A percentile compares a stretch with the other conserved stretches of the same genome.
Conservation (phyloP, 2,329 filamentous ascomycete species). For the Neodidymelliopsis sp. region DNA sequence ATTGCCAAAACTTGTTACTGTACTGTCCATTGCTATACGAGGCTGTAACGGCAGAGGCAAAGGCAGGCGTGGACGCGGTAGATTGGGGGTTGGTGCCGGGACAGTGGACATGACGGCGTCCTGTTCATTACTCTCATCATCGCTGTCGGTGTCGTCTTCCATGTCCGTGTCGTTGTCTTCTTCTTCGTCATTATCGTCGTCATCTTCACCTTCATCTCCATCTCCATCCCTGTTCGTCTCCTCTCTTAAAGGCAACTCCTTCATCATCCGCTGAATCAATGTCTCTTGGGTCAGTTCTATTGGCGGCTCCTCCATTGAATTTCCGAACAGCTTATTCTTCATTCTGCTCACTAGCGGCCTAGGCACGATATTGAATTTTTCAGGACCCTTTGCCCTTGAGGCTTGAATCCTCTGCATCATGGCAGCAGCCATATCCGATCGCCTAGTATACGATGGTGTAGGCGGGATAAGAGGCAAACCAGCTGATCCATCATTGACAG, state of each 20-base stretch:
- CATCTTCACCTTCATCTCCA: background rate
- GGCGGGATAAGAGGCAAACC: slow-evolving; percentile 37
- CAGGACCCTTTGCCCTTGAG: background rate
- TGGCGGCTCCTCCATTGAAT: slow-evolving; percentile 1
- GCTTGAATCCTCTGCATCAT: slow-evolving; percentile 20
- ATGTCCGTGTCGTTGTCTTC: slow-evolving; percentile 9
- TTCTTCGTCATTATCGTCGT: slow-evolving; percentile 8
- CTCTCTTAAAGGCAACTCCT: background rate
- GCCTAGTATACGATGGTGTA: slow-evolving; percentile 21
- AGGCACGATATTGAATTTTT: slow-evolving; percentile 29
- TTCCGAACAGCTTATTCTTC: slow-evolving; percentile 31
- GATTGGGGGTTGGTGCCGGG: background rate
- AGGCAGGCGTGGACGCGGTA: slow-evolving; percentile 6
- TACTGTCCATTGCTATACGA: background rate
- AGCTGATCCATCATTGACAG: slow-evolving; percentile 14
- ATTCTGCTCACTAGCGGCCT: slow-evolving; percentile 25
- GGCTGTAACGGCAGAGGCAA: background rate
- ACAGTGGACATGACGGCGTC: background rate
- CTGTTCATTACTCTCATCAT: background rate
- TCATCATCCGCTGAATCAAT: background rate
- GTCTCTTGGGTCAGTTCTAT: background rate
- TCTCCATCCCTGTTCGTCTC: background rate
- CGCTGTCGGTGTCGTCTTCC: slow-evolving; percentile 5
- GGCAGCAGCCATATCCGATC: slow-evolving; percentile 10
- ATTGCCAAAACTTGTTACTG: background rate